Conservation (phyloP, 1,139 yeast genomes). For the Wickerhamomyces sp. region DNA sequence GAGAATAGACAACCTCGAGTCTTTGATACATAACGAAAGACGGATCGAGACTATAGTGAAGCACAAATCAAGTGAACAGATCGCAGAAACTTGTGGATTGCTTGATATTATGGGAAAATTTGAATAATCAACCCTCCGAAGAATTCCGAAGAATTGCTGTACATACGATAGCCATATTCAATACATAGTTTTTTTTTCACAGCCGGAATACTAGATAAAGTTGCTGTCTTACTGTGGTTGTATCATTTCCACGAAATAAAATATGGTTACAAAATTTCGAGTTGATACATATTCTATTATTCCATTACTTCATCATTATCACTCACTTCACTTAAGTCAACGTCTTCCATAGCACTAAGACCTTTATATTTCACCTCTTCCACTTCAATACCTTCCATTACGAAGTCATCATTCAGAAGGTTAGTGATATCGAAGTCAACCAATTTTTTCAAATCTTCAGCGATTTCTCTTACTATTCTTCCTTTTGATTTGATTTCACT, state of each 20-base stretch:
- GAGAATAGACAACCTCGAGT: constrained; percentile 25
- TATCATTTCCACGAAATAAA: too few species aligned
- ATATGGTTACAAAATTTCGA: too few species aligned
- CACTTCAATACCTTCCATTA: constrained; percentile 16
- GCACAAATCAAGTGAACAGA: constrained; percentile 28
- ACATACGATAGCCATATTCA: too few species aligned
- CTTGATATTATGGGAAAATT: constrained; percentile 3
- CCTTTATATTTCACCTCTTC: constrained; percentile 27
- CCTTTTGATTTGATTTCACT: constrained; percentile 17
- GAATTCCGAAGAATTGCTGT: too few species aligned
- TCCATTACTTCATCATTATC: constrained; percentile 9
- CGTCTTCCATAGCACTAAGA: constrained; percentile 22
- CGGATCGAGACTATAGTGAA: constrained; percentile 36
- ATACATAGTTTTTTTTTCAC: too few species aligned
- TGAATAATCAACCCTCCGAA: too few species aligned
- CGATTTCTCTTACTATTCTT: constrained; percentile 17
- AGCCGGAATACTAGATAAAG: too few species aligned
- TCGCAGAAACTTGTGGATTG: constrained; percentile 32
- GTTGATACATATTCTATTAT: too few species aligned
- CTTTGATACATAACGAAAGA: constrained; percentile 35
- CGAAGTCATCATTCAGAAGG: constrained; percentile 10
- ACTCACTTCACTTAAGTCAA: constrained; percentile 30
- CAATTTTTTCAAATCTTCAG: constrained; percentile 10
- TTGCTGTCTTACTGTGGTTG: too few species aligned
- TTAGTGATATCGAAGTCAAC: constrained; percentile 10